These are phyloP conservation scores for Globisporangium orthogonon DNA, from an alignment of 352 stramenopile species.

Conservation along the genomic window DNA sequence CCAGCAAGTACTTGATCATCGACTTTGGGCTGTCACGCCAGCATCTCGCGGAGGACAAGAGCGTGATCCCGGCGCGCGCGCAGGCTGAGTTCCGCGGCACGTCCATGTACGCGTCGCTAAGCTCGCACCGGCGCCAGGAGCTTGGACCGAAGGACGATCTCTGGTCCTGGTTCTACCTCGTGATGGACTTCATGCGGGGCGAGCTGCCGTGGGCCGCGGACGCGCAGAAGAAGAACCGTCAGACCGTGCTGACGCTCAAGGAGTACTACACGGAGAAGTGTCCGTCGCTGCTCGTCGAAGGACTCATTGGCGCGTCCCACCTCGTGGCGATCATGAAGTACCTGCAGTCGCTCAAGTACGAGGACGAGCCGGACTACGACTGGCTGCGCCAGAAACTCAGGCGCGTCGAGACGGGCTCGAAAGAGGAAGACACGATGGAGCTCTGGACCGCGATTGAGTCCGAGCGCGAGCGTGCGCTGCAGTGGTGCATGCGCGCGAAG, in stretches of 20 bases:
- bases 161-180: constrained; percentile 87
- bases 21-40: constrained; percentile 84
- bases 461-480: constrained; percentile 25
- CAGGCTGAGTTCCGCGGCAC: constrained; percentile 84
- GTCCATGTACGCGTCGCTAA: constrained; percentile 87
- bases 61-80: constrained; percentile 48
- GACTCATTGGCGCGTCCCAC: constrained; percentile 55
- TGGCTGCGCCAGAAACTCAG: constrained; percentile 29
- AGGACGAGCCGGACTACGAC: constrained; percentile 68
- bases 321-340: constrained; percentile 78
- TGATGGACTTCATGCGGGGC: constrained; percentile 85
- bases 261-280: constrained; percentile 80
- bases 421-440: constrained; percentile 38
- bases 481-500: constrained; percentile 46
- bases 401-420: constrained; percentile 22
- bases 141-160: constrained; percentile 82
- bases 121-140: constrained; percentile 71
- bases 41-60: constrained; percentile 54
- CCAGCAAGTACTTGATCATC: constrained; percentile 67
- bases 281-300: constrained; percentile 62
- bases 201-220: constrained; percentile 79
- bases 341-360: constrained; percentile 64
- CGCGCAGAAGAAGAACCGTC: constrained; percentile 78
- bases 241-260: constrained; percentile 76
- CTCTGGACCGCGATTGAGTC: constrained; percentile 31